Conservation (phyloP, 257 asterid genomes). For the Solanum corneliomulleri region DNA sequence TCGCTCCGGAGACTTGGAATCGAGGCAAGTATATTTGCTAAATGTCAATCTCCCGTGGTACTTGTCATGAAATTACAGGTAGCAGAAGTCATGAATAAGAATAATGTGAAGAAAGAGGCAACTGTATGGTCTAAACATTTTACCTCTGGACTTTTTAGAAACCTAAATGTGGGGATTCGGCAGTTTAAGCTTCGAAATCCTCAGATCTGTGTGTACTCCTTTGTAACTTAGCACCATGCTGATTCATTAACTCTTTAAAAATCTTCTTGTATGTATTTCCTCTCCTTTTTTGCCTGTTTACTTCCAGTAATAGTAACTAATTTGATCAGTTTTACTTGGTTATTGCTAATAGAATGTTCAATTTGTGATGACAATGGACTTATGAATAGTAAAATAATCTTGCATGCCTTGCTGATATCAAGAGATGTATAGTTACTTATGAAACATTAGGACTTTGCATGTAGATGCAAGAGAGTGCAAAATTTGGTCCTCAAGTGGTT, state of each 20-base stretch:
- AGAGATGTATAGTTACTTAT: background rate
- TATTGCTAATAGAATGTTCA: background rate
- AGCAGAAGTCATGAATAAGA: background rate
- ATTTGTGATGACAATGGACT: background rate
- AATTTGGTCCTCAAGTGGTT: background rate
- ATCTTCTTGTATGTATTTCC: background rate
- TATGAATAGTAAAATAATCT: background rate
- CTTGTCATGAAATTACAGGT: background rate
- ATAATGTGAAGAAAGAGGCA: background rate
- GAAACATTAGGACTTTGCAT: background rate
- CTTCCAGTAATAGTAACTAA: background rate
- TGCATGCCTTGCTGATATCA: background rate
- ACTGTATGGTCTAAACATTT: background rate
- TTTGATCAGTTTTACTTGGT: background rate
- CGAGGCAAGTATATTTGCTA: slow-evolving; percentile 40
- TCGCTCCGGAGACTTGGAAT: slow-evolving; percentile 76
- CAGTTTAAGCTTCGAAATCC: background rate
- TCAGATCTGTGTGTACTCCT: background rate
- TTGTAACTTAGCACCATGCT: background rate
- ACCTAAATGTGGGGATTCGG: background rate
- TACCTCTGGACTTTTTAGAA: background rate
- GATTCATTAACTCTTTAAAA: background rate
- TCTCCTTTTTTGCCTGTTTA: background rate
- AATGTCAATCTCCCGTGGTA: background rate
- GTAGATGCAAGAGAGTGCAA: background rate